phyloP scores from a whole-genome alignment of 345 rosid species.

The Sonneratia alba region DNA sequence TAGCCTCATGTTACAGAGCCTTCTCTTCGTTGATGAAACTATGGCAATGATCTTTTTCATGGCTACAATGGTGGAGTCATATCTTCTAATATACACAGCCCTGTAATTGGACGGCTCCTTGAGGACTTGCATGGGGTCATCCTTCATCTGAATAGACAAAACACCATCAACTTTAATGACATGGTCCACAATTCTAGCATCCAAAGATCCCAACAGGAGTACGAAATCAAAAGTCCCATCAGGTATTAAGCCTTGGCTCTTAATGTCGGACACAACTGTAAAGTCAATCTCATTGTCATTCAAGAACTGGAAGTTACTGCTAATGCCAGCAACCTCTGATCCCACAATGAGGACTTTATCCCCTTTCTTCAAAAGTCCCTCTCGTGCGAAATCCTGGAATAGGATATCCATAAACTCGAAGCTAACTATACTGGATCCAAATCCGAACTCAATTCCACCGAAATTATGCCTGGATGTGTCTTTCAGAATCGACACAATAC shows the following conservation, averaged over 20 bases:
- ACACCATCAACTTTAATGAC: slow-evolving; percentile 36
- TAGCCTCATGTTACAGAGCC: slow-evolving; percentile 16
- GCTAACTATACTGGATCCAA: slow-evolving; percentile 12
- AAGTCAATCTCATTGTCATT: slow-evolving; percentile 23
- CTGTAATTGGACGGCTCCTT: slow-evolving; percentile 24
- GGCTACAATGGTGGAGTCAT: slow-evolving; percentile 27
- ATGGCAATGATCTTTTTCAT: slow-evolving; percentile 21
- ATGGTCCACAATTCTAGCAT: slow-evolving; percentile 23
- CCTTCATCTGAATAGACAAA: slow-evolving; percentile 22
- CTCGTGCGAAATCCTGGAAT: slow-evolving; percentile 29
- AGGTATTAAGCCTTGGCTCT: slow-evolving; percentile 14
- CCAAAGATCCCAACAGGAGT: slow-evolving; percentile 20
- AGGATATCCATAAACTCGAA: slow-evolving; percentile 25
- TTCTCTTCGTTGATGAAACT: slow-evolving; percentile 11
- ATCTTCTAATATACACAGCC: slow-evolving; percentile 25
- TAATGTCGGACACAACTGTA: slow-evolving; percentile 21
- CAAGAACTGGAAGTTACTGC: slow-evolving; percentile 18
- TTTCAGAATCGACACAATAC: slow-evolving; percentile 17
- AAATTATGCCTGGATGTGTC: slow-evolving; percentile 9
- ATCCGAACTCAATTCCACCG: slow-evolving; percentile 5
- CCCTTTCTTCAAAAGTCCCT: slow-evolving; percentile 39
- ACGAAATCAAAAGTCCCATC: slow-evolving; percentile 32
- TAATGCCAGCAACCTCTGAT: slow-evolving; percentile 16
- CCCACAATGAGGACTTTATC: slow-evolving; percentile 33
- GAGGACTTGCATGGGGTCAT: slow-evolving; percentile 14